phyloP scores from a whole-genome alignment of 495 filamentous ascomycete genomes.

The Tirmania nivea region DNA sequence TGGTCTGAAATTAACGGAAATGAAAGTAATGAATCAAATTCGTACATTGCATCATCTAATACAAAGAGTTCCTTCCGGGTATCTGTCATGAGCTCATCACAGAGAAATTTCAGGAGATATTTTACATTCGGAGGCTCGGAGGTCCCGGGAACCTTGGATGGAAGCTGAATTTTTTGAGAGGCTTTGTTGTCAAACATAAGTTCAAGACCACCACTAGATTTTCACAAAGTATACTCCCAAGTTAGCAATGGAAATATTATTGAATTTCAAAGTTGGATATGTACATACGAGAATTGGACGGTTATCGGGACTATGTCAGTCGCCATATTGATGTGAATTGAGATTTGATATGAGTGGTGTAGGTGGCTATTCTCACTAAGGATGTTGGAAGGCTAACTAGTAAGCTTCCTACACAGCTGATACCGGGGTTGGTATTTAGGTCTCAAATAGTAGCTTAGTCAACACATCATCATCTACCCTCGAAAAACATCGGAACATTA shows the following conservation, averaged over 20 bases:
- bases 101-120: conserved; percentile 63
- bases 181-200: conserved; percentile 71
- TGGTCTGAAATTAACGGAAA: background rate
- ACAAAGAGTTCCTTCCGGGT: conserved; percentile 76
- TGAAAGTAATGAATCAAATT: conserved; percentile 1
- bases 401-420: too few species aligned
- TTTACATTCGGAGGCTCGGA: conserved; percentile 40
- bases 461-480: too few species aligned
- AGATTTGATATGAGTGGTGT: too few species aligned
- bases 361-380: too few species aligned
- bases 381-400: too few species aligned
- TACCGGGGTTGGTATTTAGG: too few species aligned
- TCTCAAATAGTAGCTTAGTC: too few species aligned
- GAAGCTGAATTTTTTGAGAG: conserved; percentile 46
- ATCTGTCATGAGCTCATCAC: conserved; percentile 65
- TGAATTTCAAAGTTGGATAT: background rate
- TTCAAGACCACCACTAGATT: conserved; percentile 70
- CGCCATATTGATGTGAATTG: too few species aligned
- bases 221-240: background rate
- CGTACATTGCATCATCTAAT: conserved; percentile 69
- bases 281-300: conserved; percentile 54
- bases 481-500: too few species aligned
- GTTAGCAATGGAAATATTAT: background rate
- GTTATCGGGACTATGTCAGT: conserved; percentile 26
- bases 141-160: conserved; percentile 28